Evolutionary conservation across 345 rosid genomes (phyloP), one percentile per base, ranked within the genome.

Genomic region (Citrus sp.): DNA sequence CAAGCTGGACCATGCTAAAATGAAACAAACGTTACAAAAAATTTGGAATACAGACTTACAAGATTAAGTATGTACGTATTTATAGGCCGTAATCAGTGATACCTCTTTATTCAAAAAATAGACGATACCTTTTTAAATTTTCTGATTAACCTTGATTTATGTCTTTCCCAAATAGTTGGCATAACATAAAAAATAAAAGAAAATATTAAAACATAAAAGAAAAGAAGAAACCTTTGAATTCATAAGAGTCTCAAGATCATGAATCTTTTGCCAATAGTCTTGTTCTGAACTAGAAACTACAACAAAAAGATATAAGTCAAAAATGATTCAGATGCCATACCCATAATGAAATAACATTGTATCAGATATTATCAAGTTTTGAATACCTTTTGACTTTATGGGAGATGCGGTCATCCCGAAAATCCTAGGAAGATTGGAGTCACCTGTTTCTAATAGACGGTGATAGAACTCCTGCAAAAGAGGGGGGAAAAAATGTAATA

Each of bases 361-460:
- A 40, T 73, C 69, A 19, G 56, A 32, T 56, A 64, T 35, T 56
- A 24, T 27, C 68, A 61, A 73, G 58, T 79, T 74, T 34, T 75
- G 42, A 42, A 42, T 80, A 94, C 98, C 94, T 82, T 94, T 94
- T 25, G 93, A 77, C 76, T 92, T 92, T 69, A 96, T 92, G n/a
- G 84, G 99, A 64, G 98, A 96, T 46, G 98, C 99, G 28, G 98
- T 96, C 99, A 94, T 89, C 67, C 99, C 99, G 67, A 91, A 86
- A 82, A 96, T 90, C 85, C 94, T 82, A 1, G 99, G 99, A 82
- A 92, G 86, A 64, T 79, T 34, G 4, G 74, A 54, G 55, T 13
- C 73, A 79, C 84, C 84, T 66, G 83, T 82, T 19, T 30, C 42
- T 21, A 89, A 70, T 61, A 83, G 83, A 5, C 72, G 81, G 79